Base-by-base conservation (phyloP, 2,329 filamentous ascomycete genomes). In the Diaporthe vexans region DNA sequence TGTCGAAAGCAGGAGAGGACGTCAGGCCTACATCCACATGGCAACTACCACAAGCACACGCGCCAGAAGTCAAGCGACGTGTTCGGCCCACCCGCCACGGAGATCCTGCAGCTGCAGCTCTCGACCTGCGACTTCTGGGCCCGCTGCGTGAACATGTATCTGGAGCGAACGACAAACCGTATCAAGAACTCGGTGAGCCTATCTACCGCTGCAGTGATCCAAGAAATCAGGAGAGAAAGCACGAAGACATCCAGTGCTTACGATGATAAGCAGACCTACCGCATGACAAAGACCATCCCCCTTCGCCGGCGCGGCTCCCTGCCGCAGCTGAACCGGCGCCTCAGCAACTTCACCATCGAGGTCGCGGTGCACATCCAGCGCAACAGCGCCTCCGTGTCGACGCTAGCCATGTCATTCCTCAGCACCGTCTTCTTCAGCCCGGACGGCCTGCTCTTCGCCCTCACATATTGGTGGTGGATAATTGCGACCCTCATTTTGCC, bases 391-490 rank as follows among this genome's bases (percentile, higher is more conserved):
- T 75, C 74, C 35, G 68, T 75, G 10, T 74, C 74, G 8, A 75
- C 74, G 15, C 68, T 75, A 13, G 74, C 72, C 40, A 37, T 75
- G 29, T 75, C 74, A 37, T 72, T 75, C 46, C 54, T 75, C 43
- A 75, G 74, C 72, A 75, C 74, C 35, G 71, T 75, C 68, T 75
- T 75, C 74, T 74, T 75, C 72, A 75, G 68, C 54, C 74, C 74
- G 26, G 74, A 75, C 54, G 74, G 74, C 33, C 72, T 75, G 21
- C 26, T 75, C 59, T 65, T 75, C 68, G 72, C 74, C 37, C 70
- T 75, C 48, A 73, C 68, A 8, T 65, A 75, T 68, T 75, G 74
- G 74, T 75, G 74, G 74, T 75, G 74, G 74, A 75, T 75, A 59
- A 57, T 74, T 29, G 72, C 35, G 21, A 74, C 74, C 33, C 74